A percentile compares a stretch with the other conserved stretches of the same genome.
phyloP scores from a whole-genome alignment of 768 basidiomycete species.

The Rhizopogon roseolus region DNA sequence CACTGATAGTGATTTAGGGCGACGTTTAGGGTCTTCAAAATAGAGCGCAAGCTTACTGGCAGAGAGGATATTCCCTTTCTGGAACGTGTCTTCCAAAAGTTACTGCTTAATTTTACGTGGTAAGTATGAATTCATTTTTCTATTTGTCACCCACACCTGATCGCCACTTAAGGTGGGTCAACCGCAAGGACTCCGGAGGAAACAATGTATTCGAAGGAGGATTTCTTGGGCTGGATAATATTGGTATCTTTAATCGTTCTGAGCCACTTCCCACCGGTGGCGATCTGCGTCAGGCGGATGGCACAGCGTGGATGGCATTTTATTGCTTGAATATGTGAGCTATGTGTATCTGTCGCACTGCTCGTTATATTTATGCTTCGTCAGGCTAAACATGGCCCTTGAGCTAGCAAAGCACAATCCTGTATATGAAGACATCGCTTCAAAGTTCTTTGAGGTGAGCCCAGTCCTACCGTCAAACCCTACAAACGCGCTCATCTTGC shows the following conservation, averaged over 20 bases:
- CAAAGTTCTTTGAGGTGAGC: conserved; percentile 88
- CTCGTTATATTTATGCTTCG: not conserved
- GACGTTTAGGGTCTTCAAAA: conserved; percentile 98
- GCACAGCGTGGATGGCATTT: conserved; percentile 99
- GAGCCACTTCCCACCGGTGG: conserved; percentile 97
- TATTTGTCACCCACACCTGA: not conserved
- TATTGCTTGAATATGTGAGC: conserved; percentile 92
- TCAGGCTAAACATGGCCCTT: conserved; percentile 92
- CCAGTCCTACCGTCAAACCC: not conserved
- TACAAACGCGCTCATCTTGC: conserved; percentile 10
- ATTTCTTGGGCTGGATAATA: conserved; percentile 97
- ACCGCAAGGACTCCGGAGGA: conserved; percentile 92
- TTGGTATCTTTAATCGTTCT: conserved; percentile 96
- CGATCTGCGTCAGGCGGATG: conserved; percentile 91
- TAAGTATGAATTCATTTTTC: conserved; percentile 23
- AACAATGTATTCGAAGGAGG: conserved; percentile 98
- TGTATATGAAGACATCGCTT: conserved; percentile 98
- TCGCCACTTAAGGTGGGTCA: conserved; percentile 76
- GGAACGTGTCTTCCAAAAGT: conserved; percentile 97
- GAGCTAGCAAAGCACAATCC: conserved; percentile 97
- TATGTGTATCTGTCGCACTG: not conserved
- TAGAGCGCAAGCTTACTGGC: conserved; percentile 93
- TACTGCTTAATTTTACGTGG: conserved; percentile 97
- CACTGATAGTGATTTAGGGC: conserved; percentile 48
- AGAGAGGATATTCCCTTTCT: conserved; percentile 88